These are phyloP conservation scores for Phaeosphaeriaceae sp. DNA, from an alignment of 2,329 filamentous ascomycete genomes.

Conservation along the genomic window DNA sequence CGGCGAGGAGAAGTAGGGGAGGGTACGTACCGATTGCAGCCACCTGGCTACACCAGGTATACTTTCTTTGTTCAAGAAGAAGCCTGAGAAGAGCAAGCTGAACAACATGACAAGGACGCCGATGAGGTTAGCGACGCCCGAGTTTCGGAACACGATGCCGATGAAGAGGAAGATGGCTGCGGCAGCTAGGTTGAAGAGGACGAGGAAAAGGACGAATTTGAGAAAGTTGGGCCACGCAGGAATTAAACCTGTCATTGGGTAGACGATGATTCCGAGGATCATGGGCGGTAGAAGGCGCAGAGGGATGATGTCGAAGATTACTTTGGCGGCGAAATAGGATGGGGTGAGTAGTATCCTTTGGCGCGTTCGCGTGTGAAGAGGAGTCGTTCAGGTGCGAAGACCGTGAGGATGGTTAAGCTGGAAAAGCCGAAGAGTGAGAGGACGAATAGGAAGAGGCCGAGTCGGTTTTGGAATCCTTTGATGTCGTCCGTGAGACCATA, in stretches of 20 bases:
- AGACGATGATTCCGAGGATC: constrained; percentile 93
- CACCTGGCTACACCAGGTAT: constrained; percentile 86
- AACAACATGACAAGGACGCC: constrained; percentile 98
- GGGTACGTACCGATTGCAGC: constrained; percentile 79
- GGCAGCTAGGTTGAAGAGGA: constrained; percentile 94
- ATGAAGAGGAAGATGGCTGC: constrained; percentile 95
- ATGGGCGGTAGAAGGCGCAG: constrained; percentile 93
- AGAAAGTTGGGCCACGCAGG: constrained; percentile 83
- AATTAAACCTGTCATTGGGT: constrained; percentile 95
- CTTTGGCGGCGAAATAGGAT: constrained; percentile 93
- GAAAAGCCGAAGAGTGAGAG: constrained; percentile 96
- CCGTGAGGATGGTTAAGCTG: constrained; percentile 89
- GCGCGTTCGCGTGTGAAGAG: constrained; percentile 92
- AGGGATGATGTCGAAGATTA: constrained; percentile 97
- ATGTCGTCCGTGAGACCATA: constrained; percentile 97
- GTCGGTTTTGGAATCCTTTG: constrained; percentile 94
- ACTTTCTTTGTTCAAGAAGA: constrained; percentile 91
- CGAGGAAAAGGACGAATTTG: constrained; percentile 88
- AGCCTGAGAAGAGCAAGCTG: constrained; percentile 89
- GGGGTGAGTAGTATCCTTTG: constrained; percentile 96
- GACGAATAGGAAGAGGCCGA: constrained; percentile 97
- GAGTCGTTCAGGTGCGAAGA: constrained; percentile 89
- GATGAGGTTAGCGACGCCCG: constrained; percentile 88
- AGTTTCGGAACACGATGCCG: constrained; percentile 91
- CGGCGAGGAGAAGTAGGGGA: background rate